Evolutionary conservation across 108 stramenopile genomes (phyloP).

Genomic region (Parietichytrium sp.): DNA sequence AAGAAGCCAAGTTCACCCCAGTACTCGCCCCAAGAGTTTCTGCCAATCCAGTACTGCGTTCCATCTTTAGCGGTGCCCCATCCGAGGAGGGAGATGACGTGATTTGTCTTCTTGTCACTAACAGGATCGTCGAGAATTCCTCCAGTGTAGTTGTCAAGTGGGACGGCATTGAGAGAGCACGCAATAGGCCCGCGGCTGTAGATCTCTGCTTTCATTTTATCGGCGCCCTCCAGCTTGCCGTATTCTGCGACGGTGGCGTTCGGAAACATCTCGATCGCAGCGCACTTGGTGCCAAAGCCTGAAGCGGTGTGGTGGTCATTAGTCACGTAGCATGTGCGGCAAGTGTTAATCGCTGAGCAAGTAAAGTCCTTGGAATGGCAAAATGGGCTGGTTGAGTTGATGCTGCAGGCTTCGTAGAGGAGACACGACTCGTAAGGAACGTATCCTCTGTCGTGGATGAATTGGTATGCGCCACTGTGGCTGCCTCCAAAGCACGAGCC

Average conservation of each 20-base stretch:
- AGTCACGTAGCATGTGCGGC: conserved; percentile 61
- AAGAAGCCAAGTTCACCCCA: conserved; percentile 69
- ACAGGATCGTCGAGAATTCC: conserved; percentile 65
- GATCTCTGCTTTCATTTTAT: conserved; percentile 79
- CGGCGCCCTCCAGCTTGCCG: conserved; percentile 65
- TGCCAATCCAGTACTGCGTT: conserved; percentile 76
- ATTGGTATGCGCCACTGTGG: conserved; percentile 53
- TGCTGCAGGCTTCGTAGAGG: conserved; percentile 68
- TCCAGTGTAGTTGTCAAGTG: conserved; percentile 73
- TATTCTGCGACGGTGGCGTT: conserved; percentile 71
- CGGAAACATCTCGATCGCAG: neutral
- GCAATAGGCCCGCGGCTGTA: conserved; percentile 84
- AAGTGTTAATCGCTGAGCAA: conserved; percentile 54
- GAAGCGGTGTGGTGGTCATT: conserved; percentile 66
- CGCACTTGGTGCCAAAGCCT: neutral
- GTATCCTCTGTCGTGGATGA: conserved; percentile 48
- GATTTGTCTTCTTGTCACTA: conserved; percentile 63
- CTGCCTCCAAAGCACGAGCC: conserved; percentile 80
- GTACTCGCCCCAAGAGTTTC: conserved; percentile 75
- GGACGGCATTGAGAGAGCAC: conserved; percentile 73
- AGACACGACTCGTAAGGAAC: conserved; percentile 69
- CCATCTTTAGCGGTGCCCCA: conserved; percentile 78
- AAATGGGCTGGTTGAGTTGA: neutral
- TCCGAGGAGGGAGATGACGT: conserved; percentile 83
- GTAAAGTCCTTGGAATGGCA: conserved; percentile 48